These are phyloP conservation scores for Herpetomonas samuelpessoai DNA, from an alignment of 208 protist species.

Conservation along the genomic window DNA sequence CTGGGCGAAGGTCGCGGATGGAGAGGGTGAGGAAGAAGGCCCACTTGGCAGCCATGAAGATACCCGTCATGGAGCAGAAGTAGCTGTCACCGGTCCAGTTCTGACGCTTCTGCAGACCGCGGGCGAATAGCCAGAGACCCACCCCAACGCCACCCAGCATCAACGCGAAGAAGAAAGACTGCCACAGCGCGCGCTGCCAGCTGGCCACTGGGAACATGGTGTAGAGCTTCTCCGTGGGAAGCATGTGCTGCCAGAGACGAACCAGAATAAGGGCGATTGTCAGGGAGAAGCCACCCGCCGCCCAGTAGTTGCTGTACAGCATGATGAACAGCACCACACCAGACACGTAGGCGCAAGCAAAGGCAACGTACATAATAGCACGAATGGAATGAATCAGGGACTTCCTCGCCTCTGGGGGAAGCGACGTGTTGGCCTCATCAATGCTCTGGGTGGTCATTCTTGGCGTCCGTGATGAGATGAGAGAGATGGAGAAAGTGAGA, in stretches of 20 bases:
- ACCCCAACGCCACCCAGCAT: slow-evolving; percentile 36
- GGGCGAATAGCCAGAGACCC: slow-evolving; percentile 53
- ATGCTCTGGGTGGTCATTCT: too few species aligned
- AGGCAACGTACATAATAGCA: slow-evolving; percentile 41
- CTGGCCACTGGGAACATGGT: slow-evolving; percentile 39
- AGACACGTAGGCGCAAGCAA: slow-evolving; percentile 39
- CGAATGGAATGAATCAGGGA: slow-evolving; percentile 1
- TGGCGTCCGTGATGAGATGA: too few species aligned
- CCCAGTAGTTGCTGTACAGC: slow-evolving; percentile 64
- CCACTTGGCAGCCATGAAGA: slow-evolving; percentile 70
- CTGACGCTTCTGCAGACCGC: slow-evolving; percentile 46
- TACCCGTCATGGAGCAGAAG: slow-evolving; percentile 71
- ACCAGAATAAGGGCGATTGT: slow-evolving; percentile 47
- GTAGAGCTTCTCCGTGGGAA: slow-evolving; percentile 36
- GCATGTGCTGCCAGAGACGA: slow-evolving; percentile 24
- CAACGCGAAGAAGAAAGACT: slow-evolving; percentile 32
- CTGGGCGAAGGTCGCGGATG: slow-evolving; percentile 39
- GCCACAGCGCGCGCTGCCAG: slow-evolving; percentile 28
- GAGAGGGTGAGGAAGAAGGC: slow-evolving; percentile 47
- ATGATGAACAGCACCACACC: slow-evolving; percentile 39
- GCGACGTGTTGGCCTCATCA: too few species aligned
- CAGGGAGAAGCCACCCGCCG: slow-evolving; percentile 50
- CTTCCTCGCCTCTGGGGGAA: too few species aligned
- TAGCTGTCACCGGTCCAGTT: slow-evolving; percentile 57
- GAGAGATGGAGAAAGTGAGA: too few species aligned